Conservation (phyloP, 2,329 filamentous ascomycete species). For the Madurella fahalii region DNA sequence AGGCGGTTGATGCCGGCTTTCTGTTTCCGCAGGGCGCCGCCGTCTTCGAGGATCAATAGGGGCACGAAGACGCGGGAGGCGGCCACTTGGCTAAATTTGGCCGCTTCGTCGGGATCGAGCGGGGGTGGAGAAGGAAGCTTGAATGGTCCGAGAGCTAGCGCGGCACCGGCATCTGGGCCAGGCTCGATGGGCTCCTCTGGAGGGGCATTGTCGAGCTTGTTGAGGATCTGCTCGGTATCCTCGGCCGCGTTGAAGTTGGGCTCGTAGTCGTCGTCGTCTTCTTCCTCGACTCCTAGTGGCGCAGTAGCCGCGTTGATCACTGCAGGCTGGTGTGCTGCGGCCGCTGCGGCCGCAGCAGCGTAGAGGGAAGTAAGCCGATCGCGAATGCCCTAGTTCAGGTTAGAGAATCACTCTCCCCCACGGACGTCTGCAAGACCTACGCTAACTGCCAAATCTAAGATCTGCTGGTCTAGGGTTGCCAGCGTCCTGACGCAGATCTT, state of each 20-base stretch:
- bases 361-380: slow-evolving; percentile 46
- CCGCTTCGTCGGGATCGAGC: slow-evolving; percentile 66
- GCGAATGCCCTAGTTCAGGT: slow-evolving; percentile 44
- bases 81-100: slow-evolving; percentile 70
- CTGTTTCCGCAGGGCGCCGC: slow-evolving; percentile 54
- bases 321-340: slow-evolving; percentile 37
- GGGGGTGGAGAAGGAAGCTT: slow-evolving; percentile 72
- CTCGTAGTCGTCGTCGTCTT: slow-evolving; percentile 86
- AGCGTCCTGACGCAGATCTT: slow-evolving; percentile 80
- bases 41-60: slow-evolving; percentile 68
- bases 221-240: slow-evolving; percentile 70
- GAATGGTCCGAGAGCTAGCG: slow-evolving; percentile 67
- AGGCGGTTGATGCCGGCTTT: slow-evolving; percentile 76
- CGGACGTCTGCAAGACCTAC: slow-evolving; percentile 39
- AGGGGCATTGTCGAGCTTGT: slow-evolving; percentile 70
- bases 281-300: slow-evolving; percentile 63
- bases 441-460: slow-evolving; percentile 69
- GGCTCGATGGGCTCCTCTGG: slow-evolving; percentile 46
- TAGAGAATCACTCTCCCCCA: neutral
- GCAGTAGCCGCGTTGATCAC: slow-evolving; percentile 55
- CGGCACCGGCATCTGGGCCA: slow-evolving; percentile 43
- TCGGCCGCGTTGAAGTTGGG: slow-evolving; percentile 78
- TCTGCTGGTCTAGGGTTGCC: slow-evolving; percentile 62
- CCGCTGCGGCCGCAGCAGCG: slow-evolving; percentile 29
- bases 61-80: slow-evolving; percentile 75